Conservation (phyloP, 2,329 filamentous ascomycete species). For the Salinomyces thailandicus region DNA sequence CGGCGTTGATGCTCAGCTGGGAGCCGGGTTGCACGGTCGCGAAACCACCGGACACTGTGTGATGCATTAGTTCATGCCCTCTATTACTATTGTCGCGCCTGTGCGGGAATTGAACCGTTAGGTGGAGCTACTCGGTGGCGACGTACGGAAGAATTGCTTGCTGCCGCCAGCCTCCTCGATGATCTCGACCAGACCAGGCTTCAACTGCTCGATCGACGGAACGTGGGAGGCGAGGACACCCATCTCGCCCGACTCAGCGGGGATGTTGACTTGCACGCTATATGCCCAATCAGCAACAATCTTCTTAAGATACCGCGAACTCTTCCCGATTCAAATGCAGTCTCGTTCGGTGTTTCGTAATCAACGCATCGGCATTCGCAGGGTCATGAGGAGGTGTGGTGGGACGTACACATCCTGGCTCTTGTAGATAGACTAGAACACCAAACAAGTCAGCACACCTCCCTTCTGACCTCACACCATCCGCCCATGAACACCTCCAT, state of each 20-base stretch:
- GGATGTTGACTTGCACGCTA: slow-evolving; percentile 96
- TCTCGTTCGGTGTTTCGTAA: no score
- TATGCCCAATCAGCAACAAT: no score
- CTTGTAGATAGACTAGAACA: slow-evolving; percentile 54
- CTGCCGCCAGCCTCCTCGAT: slow-evolving; percentile 78
- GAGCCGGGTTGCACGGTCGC: slow-evolving; percentile 95
- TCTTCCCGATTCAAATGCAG: no score
- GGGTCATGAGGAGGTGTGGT: slow-evolving; percentile 4
- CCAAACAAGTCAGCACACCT: not conserved
- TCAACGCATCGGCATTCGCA: slow-evolving; percentile 4
- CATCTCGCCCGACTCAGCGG: slow-evolving; percentile 97
- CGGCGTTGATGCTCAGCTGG: slow-evolving; percentile 91
- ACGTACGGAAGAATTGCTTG: slow-evolving; percentile 99
- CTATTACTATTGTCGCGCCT: slow-evolving; percentile 1
- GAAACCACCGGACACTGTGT: slow-evolving; percentile 84
- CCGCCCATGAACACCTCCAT: not conserved
- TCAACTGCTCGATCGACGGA: slow-evolving; percentile 96
- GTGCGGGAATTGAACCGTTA: not conserved
- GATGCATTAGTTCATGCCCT: not conserved
- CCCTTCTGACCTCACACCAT: not conserved
- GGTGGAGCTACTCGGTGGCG: slow-evolving; percentile 1
- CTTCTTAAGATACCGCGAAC: not conserved
- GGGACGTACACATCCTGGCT: slow-evolving; percentile 57
- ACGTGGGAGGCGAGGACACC: slow-evolving; percentile 99
- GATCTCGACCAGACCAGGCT: slow-evolving; percentile 89